These are phyloP conservation scores for Tetragonia tetragonoides DNA, from an alignment of 148 eudicot species.

Conservation along the genomic window DNA sequence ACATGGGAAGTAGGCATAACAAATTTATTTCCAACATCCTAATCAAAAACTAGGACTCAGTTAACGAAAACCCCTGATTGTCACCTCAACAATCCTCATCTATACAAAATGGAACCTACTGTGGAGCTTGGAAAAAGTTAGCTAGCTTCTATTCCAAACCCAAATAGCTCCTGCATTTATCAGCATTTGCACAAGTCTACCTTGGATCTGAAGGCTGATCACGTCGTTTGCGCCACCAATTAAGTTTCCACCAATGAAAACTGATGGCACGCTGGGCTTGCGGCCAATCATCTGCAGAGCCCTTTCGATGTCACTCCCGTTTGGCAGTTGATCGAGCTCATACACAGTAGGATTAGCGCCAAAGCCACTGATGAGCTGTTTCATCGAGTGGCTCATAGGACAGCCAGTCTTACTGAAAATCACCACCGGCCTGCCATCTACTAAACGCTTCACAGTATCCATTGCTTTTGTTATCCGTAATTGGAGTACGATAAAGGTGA, in stretches of 20 bases:
- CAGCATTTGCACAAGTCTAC: constrained; percentile 33
- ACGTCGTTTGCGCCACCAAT: constrained; percentile 27
- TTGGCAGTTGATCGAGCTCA: constrained; percentile 22
- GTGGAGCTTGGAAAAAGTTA: no score
- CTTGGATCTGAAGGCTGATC: constrained; percentile 33
- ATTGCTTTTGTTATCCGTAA: background rate
- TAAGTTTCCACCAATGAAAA: constrained; percentile 23
- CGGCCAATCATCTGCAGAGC: constrained; percentile 21
- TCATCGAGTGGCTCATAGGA: constrained; percentile 25
- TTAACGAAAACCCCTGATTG: no score
- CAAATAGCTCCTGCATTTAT: constrained; percentile 35
- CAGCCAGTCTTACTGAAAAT: constrained; percentile 23
- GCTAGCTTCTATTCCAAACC: constrained; percentile 32
- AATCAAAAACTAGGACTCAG: no score
- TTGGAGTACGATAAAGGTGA: background rate
- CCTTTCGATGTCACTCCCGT: constrained; percentile 16
- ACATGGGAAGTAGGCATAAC: no score
- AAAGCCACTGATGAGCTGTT: constrained; percentile 22
- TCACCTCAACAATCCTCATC: background rate
- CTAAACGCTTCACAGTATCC: constrained; percentile 17
- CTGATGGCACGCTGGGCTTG: constrained; percentile 19
- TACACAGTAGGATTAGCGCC: constrained; percentile 23
- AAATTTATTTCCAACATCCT: no score
- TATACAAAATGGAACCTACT: constrained; percentile 4
- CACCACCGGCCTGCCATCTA: constrained; percentile 18